Base-by-base conservation (phyloP, 2,329 filamentous ascomycete species). In the Gaeumannomyces tritici region DNA sequence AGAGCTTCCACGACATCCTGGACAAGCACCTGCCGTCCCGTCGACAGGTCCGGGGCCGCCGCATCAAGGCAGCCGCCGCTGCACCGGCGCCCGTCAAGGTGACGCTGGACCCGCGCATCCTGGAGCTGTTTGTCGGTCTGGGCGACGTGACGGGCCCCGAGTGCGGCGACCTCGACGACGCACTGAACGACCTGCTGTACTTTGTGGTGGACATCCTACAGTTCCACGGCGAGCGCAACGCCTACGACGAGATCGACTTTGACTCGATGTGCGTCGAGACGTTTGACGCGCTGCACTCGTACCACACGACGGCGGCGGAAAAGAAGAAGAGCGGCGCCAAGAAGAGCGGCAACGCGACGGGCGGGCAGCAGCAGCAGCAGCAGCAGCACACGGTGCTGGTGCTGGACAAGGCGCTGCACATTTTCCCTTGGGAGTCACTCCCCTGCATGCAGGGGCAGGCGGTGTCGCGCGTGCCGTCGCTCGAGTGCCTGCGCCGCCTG, bases 171-270 rank as follows among this genome's bases (percentile, higher is more conserved):
- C 82, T 96, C 27, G 93, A 98, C 66, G 93, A 98, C 69, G 86
- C 89, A 0, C 77, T 99, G n/a, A 91, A 89, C 67, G 95, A 99
- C 72, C 78, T 99, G 31, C 83, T 99, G 4, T 98, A 97, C 75
- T 98, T 98, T 71, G 90, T 98, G 1, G 88, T 99, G 7, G 95
- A 99, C 69, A 93, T 98, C 61, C 80, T 99, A 3, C 95, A 98
- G 72, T 98, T 99, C 74, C 91, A 96, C 68, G 95, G 95, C 21
- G 96, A 99, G 75, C 85, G 87, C 59, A 99, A 98, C 71, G 95
- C 96, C 0, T 97, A 97, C 74, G 95, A 99, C 69, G 95, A 99
- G 76, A 90, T 99, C 65, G 93, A 98, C 73, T 96, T 98, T 71
- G 95, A 99, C 66, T 78, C 83, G 67, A 96, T 99, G 85, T 86